Conservation (phyloP, 768 basidiomycete species). For the Hebeloma cylindrosporum region DNA sequence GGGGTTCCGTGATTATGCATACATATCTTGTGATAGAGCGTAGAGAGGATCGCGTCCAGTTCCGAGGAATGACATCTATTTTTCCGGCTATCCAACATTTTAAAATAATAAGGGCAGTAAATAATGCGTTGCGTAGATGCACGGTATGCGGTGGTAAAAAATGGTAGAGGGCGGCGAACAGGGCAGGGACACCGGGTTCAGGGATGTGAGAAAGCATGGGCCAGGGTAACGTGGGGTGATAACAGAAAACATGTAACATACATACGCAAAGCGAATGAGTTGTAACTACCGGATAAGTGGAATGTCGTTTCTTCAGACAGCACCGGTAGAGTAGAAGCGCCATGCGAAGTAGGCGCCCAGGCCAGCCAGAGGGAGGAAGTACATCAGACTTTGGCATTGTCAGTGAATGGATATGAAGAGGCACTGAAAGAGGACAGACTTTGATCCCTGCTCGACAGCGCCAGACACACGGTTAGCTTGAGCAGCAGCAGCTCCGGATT, state of each 20-base stretch:
- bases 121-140: constrained; percentile 10
- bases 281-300: constrained; percentile 2
- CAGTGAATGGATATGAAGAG: constrained; percentile 10
- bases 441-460: constrained; percentile 68
- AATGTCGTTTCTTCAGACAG: constrained; percentile 32
- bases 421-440: constrained; percentile 40
- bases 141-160: constrained; percentile 11
- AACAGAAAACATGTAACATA: too few species aligned
- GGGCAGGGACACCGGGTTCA: not conserved
- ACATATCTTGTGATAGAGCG: too few species aligned
- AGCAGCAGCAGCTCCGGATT: constrained; percentile 48
- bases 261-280: too few species aligned
- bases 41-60: too few species aligned
- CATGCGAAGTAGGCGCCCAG: constrained; percentile 88
- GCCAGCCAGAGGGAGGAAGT: constrained; percentile 78
- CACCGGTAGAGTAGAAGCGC: constrained; percentile 65
- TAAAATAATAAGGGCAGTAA: too few species aligned
- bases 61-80: too few species aligned
- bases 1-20: too few species aligned
- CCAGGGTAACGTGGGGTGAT: constrained; percentile 11
- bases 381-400: constrained; percentile 57
- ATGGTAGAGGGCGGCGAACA: constrained; percentile 1
- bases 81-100: too few species aligned
- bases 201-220: too few species aligned
- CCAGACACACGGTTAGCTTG: constrained; percentile 45